Percentiles rank a stretch among this genome's conserved stretches.
These are phyloP conservation scores for Carex sylvatica DNA, from an alignment of 202 grass and related monocot species.

Conservation along the genomic window DNA sequence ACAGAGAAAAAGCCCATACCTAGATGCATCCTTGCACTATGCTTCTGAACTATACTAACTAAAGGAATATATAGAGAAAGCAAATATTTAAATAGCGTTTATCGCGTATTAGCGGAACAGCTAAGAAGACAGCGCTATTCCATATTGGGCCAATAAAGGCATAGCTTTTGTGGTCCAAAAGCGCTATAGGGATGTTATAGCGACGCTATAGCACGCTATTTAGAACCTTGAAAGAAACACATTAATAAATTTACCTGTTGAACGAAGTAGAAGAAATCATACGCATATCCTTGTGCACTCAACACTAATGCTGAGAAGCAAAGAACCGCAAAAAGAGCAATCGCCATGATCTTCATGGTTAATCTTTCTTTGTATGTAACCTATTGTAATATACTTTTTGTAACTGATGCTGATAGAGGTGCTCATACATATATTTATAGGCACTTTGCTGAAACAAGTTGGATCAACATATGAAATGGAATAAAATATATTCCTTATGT, in stretches of 20 bases:
- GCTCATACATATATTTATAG: not conserved
- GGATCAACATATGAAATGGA: not conserved
- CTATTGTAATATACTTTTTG: not conserved
- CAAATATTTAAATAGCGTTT: no score
- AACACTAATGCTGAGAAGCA: not conserved
- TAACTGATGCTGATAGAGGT: not conserved
- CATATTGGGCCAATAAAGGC: no score
- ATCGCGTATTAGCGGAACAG: no score
- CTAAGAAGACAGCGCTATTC: no score
- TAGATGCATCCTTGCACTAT: not conserved
- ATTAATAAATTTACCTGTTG: not conserved
- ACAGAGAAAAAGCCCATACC: not conserved
- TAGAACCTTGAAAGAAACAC: no score
- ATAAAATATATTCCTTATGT: not conserved
- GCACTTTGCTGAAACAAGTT: not conserved
- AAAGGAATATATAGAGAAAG: not conserved
- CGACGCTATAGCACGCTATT: no score
- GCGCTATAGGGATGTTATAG: no score
- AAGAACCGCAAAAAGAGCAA: not conserved
- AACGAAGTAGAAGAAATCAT: not conserved
- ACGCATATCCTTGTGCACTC: not conserved
- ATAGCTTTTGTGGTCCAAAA: no score
- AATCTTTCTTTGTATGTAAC: not conserved
- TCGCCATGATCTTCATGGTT: not conserved
- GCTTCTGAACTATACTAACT: not conserved